Percentiles rank a stretch among this genome's conserved stretches.
Evolutionary conservation across 208 protist species (phyloP).

Genomic region (Wallacemonas sp.): DNA sequence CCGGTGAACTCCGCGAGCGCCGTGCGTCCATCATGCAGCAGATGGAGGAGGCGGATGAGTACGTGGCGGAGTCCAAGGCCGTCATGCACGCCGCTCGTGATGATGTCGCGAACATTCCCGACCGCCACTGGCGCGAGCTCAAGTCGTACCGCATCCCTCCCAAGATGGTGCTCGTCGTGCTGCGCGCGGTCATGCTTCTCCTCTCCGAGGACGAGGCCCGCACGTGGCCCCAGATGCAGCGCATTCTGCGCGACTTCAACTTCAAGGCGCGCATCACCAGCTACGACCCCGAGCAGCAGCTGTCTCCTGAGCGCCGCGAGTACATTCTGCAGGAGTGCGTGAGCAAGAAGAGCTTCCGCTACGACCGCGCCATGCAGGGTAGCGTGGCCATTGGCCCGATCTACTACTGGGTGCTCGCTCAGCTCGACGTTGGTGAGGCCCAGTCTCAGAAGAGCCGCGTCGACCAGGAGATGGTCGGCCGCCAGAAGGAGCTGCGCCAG

Average conservation of each 20-base stretch:
- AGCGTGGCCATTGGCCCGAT: conserved; percentile 83
- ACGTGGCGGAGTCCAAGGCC: conserved; percentile 66
- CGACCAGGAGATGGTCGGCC: conserved; percentile 50
- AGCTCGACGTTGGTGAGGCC: conserved; percentile 80
- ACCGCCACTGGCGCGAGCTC: conserved; percentile 85
- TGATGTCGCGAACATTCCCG: conserved; percentile 80
- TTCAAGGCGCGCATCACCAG: conserved; percentile 74
- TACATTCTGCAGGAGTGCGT: conserved; percentile 90
- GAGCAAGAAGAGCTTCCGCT: conserved; percentile 80
- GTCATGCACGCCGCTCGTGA: conserved; percentile 55
- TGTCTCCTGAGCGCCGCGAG: conserved; percentile 75
- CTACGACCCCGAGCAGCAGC: conserved; percentile 66
- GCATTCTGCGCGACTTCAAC: conserved; percentile 67
- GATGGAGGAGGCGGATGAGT: conserved; percentile 58
- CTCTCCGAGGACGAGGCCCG: conserved; percentile 79
- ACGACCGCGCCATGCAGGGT: conserved; percentile 74
- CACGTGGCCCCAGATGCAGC: conserved; percentile 84
- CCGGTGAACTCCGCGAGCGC: conserved; percentile 56
- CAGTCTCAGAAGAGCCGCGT: conserved; percentile 56
- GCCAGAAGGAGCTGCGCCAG: conserved; percentile 63
- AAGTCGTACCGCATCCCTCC: conserved; percentile 86
- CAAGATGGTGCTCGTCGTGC: conserved; percentile 74
- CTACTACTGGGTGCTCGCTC: conserved; percentile 89
- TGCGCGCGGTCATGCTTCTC: conserved; percentile 88
- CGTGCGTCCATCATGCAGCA: conserved; percentile 58